Evolutionary conservation across 208 protist genomes (phyloP), one percentile per base, ranked within the genome.

Genomic region (Crithidia acanthocephali): DNA sequence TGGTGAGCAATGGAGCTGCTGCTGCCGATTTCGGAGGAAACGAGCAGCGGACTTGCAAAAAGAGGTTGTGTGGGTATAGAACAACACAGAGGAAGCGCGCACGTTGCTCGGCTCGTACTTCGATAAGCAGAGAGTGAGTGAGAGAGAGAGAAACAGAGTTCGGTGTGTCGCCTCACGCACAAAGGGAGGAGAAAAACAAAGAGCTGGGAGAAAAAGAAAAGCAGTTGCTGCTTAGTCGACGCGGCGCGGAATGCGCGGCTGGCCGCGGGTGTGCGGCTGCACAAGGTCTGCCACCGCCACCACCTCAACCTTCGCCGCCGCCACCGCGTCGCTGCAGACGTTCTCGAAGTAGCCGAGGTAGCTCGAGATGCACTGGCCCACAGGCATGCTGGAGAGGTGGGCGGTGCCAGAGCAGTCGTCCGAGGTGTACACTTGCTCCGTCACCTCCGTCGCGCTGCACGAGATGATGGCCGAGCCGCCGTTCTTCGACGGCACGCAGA

Each of bases 311-410:
- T 40, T 2, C 35, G 10, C 22, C 15, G 27, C 27, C 16, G n/a
- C n/a, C n/a, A 23, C 59, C 57, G 33, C 59, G 53, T 47, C 23
- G 28, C 30, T 47, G 80, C 87, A 88, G 57, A 78, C 20, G 76
- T 86, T 87, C 69, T 90, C 37, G 28, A 84, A 74, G 72, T 87
- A 88, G 59, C 81, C 76, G 5, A 76, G 28, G 70, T 83, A 80
- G 69, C 72, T 74, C 68, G 70, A n/a, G 30, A 89, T 40, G 74
- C 88, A 93, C 51, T 53, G 52, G 65, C 77, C 60, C 45, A 87
- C 68, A 35, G 88, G 88, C 72, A 86, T 70, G 35, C 58, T 67
- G 23, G 71, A 37, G 27, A 20, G 35, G 18, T 67, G 48, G 2
- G 75, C 13, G 16, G 28, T 25, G 52, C 85, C 88, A 18, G 37